Conservation (phyloP, 768 basidiomycete genomes). For the Kwoniella europaea region DNA sequence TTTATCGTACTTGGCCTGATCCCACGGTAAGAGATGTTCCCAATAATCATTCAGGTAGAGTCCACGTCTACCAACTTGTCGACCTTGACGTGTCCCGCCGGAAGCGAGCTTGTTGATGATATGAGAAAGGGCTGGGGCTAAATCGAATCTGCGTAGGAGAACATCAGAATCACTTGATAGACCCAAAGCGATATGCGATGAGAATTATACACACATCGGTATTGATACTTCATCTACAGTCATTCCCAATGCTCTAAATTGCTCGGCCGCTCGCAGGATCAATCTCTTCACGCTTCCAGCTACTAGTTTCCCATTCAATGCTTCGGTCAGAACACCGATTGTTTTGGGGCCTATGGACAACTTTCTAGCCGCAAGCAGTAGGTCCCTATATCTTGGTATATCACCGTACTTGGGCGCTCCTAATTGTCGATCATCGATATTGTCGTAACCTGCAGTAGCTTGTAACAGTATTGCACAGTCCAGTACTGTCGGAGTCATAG, state of each 20-base stretch:
- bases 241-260: slow-evolving; percentile 60
- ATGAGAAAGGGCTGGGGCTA: slow-evolving; percentile 20
- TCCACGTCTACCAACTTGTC: slow-evolving; percentile 52
- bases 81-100: slow-evolving; percentile 39
- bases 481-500: slow-evolving; percentile 56
- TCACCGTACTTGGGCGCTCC: slow-evolving; percentile 57
- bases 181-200: not conserved
- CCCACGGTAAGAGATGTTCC: slow-evolving; percentile 56
- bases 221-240: slow-evolving; percentile 61
- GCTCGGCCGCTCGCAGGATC: slow-evolving; percentile 56
- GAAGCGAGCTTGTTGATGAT: slow-evolving; percentile 38
- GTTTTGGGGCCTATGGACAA: slow-evolving; percentile 57
- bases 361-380: slow-evolving; percentile 41
- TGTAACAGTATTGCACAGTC: slow-evolving; percentile 61
- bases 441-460: slow-evolving; percentile 62
- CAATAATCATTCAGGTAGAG: slow-evolving; percentile 59
- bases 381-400: slow-evolving; percentile 56
- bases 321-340: slow-evolving; percentile 61
- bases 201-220: slow-evolving; percentile 55
- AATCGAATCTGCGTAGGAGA: not conserved
- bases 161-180: not conserved
- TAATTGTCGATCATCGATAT: slow-evolving; percentile 61
- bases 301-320: slow-evolving; percentile 56
- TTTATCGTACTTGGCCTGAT: slow-evolving; percentile 36
- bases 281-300: slow-evolving; percentile 58